A percentile compares a stretch with the other conserved stretches of the same genome.
Conservation (phyloP, 2,329 filamentous ascomycete species). For the Neonectria hederae region DNA sequence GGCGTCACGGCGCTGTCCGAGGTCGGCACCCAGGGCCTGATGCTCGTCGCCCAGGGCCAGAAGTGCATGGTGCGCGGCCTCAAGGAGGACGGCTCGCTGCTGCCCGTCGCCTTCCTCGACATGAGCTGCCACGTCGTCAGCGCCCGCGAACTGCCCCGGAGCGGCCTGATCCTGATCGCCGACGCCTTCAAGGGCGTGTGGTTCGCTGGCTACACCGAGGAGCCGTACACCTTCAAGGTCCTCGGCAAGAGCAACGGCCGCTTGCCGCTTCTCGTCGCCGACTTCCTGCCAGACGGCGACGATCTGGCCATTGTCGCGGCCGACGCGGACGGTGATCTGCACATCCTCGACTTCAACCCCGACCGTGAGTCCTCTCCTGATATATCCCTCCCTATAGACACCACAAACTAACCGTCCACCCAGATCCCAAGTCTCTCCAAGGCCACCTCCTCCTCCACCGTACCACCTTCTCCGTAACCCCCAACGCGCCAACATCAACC, state of each 20-base stretch:
- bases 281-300: slow-evolving; percentile 87
- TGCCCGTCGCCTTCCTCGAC: slow-evolving; percentile 97
- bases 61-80: slow-evolving; percentile 97
- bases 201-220: slow-evolving; percentile 96
- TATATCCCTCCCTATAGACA: background rate
- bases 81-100: slow-evolving; percentile 91
- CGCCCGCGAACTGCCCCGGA: slow-evolving; percentile 83
- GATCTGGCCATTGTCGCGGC: slow-evolving; percentile 84
- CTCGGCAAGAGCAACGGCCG: slow-evolving; percentile 86
- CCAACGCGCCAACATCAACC: slow-evolving; percentile 78
- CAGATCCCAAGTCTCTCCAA: slow-evolving; percentile 92
- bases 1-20: slow-evolving; percentile 88
- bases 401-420: slow-evolving; percentile 35
- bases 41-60: slow-evolving; percentile 91
- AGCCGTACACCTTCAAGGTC: slow-evolving; percentile 93
- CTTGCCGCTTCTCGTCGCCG: slow-evolving; percentile 81
- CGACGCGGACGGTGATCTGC: slow-evolving; percentile 86
- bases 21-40: slow-evolving; percentile 86
- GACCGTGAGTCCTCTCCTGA: slow-evolving; percentile 72
- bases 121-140: slow-evolving; percentile 93
- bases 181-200: slow-evolving; percentile 94
- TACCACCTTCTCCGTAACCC: slow-evolving; percentile 86
- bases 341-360: slow-evolving; percentile 92
- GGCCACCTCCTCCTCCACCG: slow-evolving; percentile 88
- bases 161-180: slow-evolving; percentile 85